Evolutionary conservation across 2,329 filamentous ascomycete species (phyloP).

Genomic region (Penicillium sp.): DNA sequence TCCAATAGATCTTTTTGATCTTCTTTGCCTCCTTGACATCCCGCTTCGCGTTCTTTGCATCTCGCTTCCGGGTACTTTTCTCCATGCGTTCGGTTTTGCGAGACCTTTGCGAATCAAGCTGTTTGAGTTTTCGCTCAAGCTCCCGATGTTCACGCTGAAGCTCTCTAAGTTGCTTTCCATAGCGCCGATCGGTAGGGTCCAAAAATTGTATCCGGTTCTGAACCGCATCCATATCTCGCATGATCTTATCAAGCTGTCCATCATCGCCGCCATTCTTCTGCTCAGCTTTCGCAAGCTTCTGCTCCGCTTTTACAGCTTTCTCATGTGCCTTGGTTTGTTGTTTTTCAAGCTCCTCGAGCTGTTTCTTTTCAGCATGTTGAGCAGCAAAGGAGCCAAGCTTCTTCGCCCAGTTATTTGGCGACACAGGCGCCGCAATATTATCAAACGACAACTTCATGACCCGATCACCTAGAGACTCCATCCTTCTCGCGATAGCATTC

Average conservation of each 20-base stretch:
- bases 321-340: slow-evolving; percentile 9
- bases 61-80: not conserved
- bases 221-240: slow-evolving; percentile 7
- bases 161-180: slow-evolving; percentile 10
- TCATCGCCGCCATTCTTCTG: not conserved
- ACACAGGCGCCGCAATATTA: not conserved
- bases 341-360: slow-evolving; percentile 14
- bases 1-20: slow-evolving; percentile 19
- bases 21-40: slow-evolving; percentile 13
- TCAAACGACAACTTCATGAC: slow-evolving; percentile 15
- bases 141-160: slow-evolving; percentile 10
- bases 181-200: not conserved
- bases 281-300: not conserved
- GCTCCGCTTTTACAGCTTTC: not conserved
- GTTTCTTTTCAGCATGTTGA: slow-evolving; percentile 16
- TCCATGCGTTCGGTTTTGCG: not conserved
- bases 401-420: slow-evolving; percentile 11
- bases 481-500: slow-evolving; percentile 4
- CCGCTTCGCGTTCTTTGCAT: slow-evolving; percentile 2
- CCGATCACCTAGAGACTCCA: slow-evolving; percentile 13
- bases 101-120: slow-evolving; percentile 1
- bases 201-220: slow-evolving; percentile 5
- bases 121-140: slow-evolving; percentile 10
- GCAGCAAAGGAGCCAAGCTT: slow-evolving; percentile 11
- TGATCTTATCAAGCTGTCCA: not conserved